Evolutionary conservation across 768 basidiomycete genomes (phyloP).

Genomic region (Tricholoma sp.): DNA sequence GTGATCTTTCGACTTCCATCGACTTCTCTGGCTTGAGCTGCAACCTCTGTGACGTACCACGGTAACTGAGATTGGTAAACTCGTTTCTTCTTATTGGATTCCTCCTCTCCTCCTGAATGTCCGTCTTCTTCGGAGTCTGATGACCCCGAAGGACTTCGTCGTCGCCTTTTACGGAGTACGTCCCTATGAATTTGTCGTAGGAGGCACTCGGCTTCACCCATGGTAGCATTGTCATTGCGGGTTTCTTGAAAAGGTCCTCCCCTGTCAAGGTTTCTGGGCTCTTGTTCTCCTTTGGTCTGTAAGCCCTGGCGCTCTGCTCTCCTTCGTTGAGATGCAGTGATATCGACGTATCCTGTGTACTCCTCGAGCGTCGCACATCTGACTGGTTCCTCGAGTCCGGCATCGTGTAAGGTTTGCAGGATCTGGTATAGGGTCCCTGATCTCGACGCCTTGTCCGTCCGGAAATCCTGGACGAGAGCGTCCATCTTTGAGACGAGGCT

Average conservation of each 20-base stretch:
- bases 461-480: not conserved
- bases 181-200: too few species aligned
- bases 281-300: too few species aligned
- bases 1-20: too few species aligned
- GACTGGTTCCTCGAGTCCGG: not conserved
- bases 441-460: not conserved
- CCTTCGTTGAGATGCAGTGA: not conserved
- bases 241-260: too few species aligned
- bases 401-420: not conserved
- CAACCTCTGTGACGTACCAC: not conserved
- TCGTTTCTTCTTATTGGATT: not conserved
- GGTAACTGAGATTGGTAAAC: not conserved
- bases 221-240: too few species aligned
- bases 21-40: too few species aligned
- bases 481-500: not conserved
- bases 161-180: too few species aligned
- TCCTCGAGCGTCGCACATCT: not conserved
- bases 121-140: too few species aligned
- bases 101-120: not conserved
- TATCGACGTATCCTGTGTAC: not conserved
- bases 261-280: too few species aligned
- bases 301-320: not conserved
- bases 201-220: too few species aligned
- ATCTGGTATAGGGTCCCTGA: not conserved
- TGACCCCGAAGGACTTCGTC: too few species aligned